phyloP scores from a whole-genome alignment of 768 basidiomycete species.

The Boletellus ananas region DNA sequence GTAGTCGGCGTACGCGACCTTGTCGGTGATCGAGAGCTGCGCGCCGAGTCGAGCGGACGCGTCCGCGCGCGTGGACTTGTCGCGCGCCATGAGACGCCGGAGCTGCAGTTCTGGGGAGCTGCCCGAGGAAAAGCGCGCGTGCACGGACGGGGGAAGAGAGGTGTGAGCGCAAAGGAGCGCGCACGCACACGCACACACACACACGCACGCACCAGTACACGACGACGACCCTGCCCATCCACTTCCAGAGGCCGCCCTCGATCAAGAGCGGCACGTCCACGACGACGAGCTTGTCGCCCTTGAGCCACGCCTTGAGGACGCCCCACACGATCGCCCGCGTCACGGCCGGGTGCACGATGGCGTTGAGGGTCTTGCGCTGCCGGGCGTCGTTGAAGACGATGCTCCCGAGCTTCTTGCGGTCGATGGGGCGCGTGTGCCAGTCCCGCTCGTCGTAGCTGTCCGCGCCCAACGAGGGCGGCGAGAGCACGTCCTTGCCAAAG shows the following conservation, averaged over 20 bases:
- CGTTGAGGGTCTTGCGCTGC: constrained; percentile 71
- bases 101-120: constrained; percentile 85
- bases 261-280: constrained; percentile 92
- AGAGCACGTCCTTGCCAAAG: constrained; percentile 72
- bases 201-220: constrained; percentile 75
- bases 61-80: constrained; percentile 58
- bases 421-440: constrained; percentile 58
- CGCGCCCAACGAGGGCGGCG: constrained; percentile 19
- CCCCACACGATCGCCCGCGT: constrained; percentile 67
- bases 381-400: constrained; percentile 79
- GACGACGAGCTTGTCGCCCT: constrained; percentile 73
- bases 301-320: constrained; percentile 68
- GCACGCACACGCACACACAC: constrained; percentile 42
- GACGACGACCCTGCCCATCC: constrained; percentile 79
- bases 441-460: neutral
- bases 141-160: too few species aligned
- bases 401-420: constrained; percentile 78
- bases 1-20: constrained; percentile 79
- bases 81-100: constrained; percentile 74
- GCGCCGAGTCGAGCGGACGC: constrained; percentile 73
- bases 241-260: constrained; percentile 81
- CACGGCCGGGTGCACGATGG: constrained; percentile 91
- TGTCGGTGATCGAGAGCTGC: constrained; percentile 76
- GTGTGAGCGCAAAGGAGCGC: neutral
- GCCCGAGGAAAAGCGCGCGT: neutral